phyloP scores from a whole-genome alignment of 495 filamentous ascomycete species.

The Annulohypoxylon bovei region DNA sequence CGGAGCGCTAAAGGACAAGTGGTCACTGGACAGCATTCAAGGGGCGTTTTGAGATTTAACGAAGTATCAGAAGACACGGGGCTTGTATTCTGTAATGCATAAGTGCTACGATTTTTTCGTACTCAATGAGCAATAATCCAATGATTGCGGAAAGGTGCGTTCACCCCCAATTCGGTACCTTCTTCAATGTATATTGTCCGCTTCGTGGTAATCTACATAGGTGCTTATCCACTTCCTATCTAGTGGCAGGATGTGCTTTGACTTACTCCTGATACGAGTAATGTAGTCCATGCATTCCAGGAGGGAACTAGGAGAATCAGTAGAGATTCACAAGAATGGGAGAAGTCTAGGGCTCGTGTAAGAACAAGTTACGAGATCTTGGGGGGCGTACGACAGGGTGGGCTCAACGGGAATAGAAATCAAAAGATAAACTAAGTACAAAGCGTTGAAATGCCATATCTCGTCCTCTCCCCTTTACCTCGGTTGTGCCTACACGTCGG shows the following conservation, averaged over 20 bases:
- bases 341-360: too few relatives aligned
- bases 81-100: not conserved
- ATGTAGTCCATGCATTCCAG: too few relatives aligned
- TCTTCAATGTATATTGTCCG: not conserved
- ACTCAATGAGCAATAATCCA: not conserved
- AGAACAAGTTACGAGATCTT: too few relatives aligned
- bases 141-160: not conserved
- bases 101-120: not conserved
- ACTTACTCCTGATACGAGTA: too few relatives aligned
- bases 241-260: too few relatives aligned
- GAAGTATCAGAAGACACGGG: not conserved
- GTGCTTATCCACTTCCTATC: not conserved
- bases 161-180: not conserved
- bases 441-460: too few relatives aligned
- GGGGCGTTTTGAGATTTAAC: slow-evolving; percentile 13
- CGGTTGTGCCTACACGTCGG: not conserved
- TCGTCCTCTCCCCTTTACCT: not conserved
- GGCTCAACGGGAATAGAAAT: too few relatives aligned
- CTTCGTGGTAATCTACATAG: not conserved
- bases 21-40: slow-evolving; percentile 29
- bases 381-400: too few relatives aligned
- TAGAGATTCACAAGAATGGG: too few relatives aligned
- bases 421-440: too few relatives aligned
- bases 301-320: too few relatives aligned
- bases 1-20: slow-evolving; percentile 8